Evolutionary conservation across 805 yeast species (phyloP), one percentile per base, ranked within the genome.

Genomic region (Sugiyamaella valdiviana): DNA sequence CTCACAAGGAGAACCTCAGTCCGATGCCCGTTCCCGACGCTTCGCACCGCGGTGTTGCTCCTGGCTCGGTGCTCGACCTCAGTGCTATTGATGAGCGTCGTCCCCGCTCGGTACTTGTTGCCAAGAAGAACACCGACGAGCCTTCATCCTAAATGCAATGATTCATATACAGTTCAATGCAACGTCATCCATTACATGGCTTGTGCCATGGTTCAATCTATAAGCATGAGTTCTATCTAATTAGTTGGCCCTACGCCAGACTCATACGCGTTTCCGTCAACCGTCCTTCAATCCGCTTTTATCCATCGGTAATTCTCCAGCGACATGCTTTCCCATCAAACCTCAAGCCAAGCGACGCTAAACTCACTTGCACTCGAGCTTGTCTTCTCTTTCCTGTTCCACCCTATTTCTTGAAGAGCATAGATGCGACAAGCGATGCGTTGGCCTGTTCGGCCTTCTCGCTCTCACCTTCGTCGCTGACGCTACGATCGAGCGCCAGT

Each of bases 401-500:
- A n/a, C n/a, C n/a, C 41, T 40, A 14, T 17, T 46, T 39, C 41
- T 48, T 41, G 26, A 69, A 64, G 42, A 69, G 46, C 62, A 65
- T 58, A 36, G 61, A 61, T 6, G 68, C 72, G 3, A 69, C 68
- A 24, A 64, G 46, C 7, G 65, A 47, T 38, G 60, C 72, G 54
- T 68, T 68, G 45, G 51, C 53, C 51, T 65, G 68, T 36, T 66
- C 67, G 29, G 59, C 64, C 49, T 64, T 63, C 43, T 62, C 65
- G 19, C 46, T 57, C 42, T 62, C 66, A 14, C 54, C 65, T 32
- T 61, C 72, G 36, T 66, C 73, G 15, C 54, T 58, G 5, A 71
- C 72, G 48, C 70, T 69, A 37, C 63, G 62, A 66, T 93, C 99
- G 51, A 93, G 74, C 50, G 89, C 96, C 49, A 93, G 74, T 66